phyloP scores from a whole-genome alignment of 2,329 filamentous ascomycete species.

The Rutstroemia sp. region DNA sequence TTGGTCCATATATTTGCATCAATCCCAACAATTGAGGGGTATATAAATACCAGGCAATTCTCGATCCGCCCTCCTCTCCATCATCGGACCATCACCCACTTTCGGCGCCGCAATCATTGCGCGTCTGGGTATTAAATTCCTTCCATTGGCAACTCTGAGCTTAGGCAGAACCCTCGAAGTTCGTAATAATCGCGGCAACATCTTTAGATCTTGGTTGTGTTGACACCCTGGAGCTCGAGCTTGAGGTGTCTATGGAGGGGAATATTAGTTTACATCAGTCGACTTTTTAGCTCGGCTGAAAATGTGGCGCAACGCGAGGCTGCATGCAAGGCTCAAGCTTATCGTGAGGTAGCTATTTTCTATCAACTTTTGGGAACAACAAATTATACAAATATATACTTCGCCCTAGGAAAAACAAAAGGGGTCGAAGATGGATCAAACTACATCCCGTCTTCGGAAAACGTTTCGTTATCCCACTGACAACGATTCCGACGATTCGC shows the following conservation, averaged over 20 bases:
- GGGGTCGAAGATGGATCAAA: slow-evolving; percentile 23
- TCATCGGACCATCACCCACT: slow-evolving; percentile 53
- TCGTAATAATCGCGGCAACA: slow-evolving; percentile 27
- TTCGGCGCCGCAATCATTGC: slow-evolving; percentile 49
- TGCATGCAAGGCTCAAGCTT: not conserved
- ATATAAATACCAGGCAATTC: slow-evolving; percentile 51
- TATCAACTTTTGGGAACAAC: not conserved
- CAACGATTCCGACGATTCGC: slow-evolving; percentile 42
- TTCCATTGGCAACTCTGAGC: slow-evolving; percentile 11
- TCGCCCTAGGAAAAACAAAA: slow-evolving; percentile 6
- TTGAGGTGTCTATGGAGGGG: not conserved
- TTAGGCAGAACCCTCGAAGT: slow-evolving; percentile 17
- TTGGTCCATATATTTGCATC: not conserved
- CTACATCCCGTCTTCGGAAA: slow-evolving; percentile 58
- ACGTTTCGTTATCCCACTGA: slow-evolving; percentile 70
- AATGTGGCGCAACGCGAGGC: slow-evolving; percentile 13
- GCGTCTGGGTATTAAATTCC: slow-evolving; percentile 31
- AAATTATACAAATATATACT: not conserved
- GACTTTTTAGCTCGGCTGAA: slow-evolving; percentile 11
- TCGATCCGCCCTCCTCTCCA: slow-evolving; percentile 57
- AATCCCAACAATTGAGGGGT: not conserved
- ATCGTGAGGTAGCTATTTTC: not conserved
- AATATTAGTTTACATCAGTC: slow-evolving; percentile 1
- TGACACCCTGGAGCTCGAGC: not conserved
- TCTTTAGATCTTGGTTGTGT: slow-evolving; percentile 10